Evolutionary conservation across 2,329 filamentous ascomycete genomes (phyloP).

Genomic region (Pseudonectria foliicola): DNA sequence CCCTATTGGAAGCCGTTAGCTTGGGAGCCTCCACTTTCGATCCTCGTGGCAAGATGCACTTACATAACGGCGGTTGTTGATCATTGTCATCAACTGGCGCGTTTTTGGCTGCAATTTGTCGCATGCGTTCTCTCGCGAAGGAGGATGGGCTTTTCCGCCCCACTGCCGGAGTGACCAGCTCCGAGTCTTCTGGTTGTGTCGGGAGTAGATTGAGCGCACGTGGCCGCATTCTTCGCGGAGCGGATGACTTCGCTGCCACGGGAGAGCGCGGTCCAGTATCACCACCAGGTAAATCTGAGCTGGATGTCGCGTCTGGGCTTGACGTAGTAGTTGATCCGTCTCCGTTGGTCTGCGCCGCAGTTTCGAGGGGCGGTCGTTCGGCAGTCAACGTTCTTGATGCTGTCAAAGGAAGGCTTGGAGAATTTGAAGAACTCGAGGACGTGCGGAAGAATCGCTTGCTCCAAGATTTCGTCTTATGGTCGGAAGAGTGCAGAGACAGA

Average conservation of each 20-base stretch:
- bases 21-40: neutral
- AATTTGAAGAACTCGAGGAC: conserved; percentile 9
- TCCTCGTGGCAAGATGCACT: conserved; percentile 13
- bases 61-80: conserved; percentile 32
- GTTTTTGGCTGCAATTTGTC: conserved; percentile 35
- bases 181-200: conserved; percentile 30
- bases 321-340: conserved; percentile 3
- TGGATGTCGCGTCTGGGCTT: conserved; percentile 1
- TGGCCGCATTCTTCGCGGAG: conserved; percentile 23
- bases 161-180: conserved; percentile 19
- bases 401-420: conserved; percentile 21
- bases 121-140: conserved; percentile 37
- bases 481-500: conserved; percentile 23
- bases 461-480: conserved; percentile 31
- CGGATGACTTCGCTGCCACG: conserved; percentile 11
- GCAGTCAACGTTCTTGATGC: conserved; percentile 14
- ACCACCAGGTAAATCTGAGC: conserved; percentile 7
- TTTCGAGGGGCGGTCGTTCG: conserved; percentile 7
- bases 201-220: conserved; percentile 27
- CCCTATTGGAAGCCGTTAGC: conserved; percentile 25
- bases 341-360: conserved; percentile 3
- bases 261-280: conserved; percentile 9
- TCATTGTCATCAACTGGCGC: conserved; percentile 38
- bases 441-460: conserved; percentile 27
- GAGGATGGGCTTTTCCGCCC: conserved; percentile 36